Base-by-base conservation (phyloP, 805 yeast genomes). In the Lipomyces japonicus region DNA sequence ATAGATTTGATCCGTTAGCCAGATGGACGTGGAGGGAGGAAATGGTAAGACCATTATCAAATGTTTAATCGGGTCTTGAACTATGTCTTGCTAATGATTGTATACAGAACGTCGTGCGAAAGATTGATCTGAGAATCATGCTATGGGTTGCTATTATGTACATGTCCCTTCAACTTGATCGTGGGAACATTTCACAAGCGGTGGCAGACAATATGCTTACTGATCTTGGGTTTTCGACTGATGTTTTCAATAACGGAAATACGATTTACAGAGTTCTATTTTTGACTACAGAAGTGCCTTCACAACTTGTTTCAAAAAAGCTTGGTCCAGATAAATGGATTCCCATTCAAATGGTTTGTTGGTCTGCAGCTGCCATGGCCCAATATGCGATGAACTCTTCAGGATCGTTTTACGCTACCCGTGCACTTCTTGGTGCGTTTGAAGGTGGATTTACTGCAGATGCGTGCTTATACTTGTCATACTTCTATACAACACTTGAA, bases 371-470 rank as follows among this genome's bases (percentile, higher is more conserved):
- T 14, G 76, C 83, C 2, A 66, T 78, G 39, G 64, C 68, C 24
- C 86, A 81, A 61, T 72, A 71, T 44, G 69, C 69, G 39, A 61
- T 80, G 49, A 65, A 56, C 2, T 65, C 65, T 36, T 71, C 65
- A 50, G 60, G 70, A 1, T 72, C 77, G 0, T 80, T 78, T 55
- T 70, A 68, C 46, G 71, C 68, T 6, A 71, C 78, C 6, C 69
- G 86, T 51, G 76, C 76, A 0, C 65, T 81, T 3, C 57, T 81
- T 19, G 86, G 85, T 1, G 60, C 75, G 2, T 63, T 76, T 25
- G 81, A 81, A 63, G 85, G 86, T 50, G 84, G 85, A 0, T 80
- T 80, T 49, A 80, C 82, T 53, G 78, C 82, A 35, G 85, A 80
- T 53, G 65, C 76, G 31, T 72, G 76, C 48, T 62, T 80, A 43